Base-by-base conservation (phyloP, 129 eudicot species). In the Kitagawia praeruptora region DNA sequence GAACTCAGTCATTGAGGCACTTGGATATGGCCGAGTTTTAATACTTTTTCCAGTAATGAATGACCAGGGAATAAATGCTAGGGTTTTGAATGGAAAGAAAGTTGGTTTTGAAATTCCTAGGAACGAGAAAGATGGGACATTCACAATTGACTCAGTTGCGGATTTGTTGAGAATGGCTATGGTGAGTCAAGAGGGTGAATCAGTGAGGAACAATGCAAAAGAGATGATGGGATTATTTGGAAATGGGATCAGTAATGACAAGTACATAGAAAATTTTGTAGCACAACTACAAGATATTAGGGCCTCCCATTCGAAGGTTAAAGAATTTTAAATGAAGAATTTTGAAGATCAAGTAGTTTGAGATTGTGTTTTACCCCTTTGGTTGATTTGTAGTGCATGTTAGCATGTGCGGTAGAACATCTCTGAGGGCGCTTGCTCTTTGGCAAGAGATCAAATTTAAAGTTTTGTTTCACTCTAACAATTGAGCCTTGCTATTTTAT, bases 1-100 rank as follows among this genome's bases (percentile, higher is more conserved):
- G 97, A 93, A 91, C 86, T 91, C 97, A 2, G 91, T 82, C 5
- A 84, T 92, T 12, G 97, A 93, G 83, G 98, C 89, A 8, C 91
- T 93, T 7, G 47, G 87, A 25, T 88, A 83, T 76, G 95, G 98
- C 41, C 86, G 87, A 38, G 89, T 88, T 44, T 80, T 93, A 80
- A 89, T 93, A 21, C 37, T 91, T 74, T 85, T 93, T 71, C 98
- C 98, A 7, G 87, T 93, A 40, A 86, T 87, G 93, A 89, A 91
- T 23, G 98, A 93, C 44, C 97, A 93, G 84, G 98, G 98, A 19
- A 56, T 93, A 84, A 91, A 89, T 70, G 86, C 88, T 31, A 86
- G 97, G 87, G 75, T 89, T 46, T 15, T 91, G 80, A 77, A 77
- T 0, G 88, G 88, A 38, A 89, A 91, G 83, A 85, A 83, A 75